Base-by-base conservation (phyloP, 1,284 basidiomycete genomes). In the Pseudozyma sp. region DNA sequence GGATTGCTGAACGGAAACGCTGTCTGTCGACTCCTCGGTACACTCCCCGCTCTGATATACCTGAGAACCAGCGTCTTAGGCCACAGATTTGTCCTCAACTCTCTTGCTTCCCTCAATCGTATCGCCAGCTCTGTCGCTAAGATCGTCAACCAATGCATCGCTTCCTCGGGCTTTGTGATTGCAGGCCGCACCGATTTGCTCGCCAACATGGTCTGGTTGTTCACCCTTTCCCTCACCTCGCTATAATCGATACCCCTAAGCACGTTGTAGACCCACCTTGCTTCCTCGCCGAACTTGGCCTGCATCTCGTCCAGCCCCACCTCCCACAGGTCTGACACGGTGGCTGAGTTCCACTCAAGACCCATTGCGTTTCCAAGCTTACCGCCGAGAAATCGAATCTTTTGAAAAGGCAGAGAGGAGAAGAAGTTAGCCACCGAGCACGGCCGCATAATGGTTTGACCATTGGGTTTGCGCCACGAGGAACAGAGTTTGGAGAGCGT, bases 361-460 rank as follows among this genome's bases (percentile, higher is more conserved):
- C 93, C 93, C 36, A 99, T 88, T 0, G 93, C 91, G 52, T 90
- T 89, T 1, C 97, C 96, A 0, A 99, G 89, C 86, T 99, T 99
- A 6, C 97, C 96, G 0, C 96, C 96, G 0, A 99, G 87, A 78
- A 94, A 94, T 7, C 97, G 90, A 81, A 99, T 97, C 54, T 73
- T 83, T 25, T 75, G 69, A 40, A 69, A 72, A 13, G 80, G 79
- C 21, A 82, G 62, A 8, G 71, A 66, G 14, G 70, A 65, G 50
- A 83, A 73, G 45, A 79, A 84, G 52, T 66, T 73, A 39, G 65
- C 61, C 1, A 80, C 76, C 2, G 69, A 68, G 18, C 63, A 61
- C 1, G 83, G 82, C 0, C 78, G 68, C 61, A 83, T 61, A 51
- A 80, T 73, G 19, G 81, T 82, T 58, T 83, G 81, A 16, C 71